Evolutionary conservation across 2,329 filamentous ascomycete species (phyloP).

Genomic region (Celoporthe dispersa): DNA sequence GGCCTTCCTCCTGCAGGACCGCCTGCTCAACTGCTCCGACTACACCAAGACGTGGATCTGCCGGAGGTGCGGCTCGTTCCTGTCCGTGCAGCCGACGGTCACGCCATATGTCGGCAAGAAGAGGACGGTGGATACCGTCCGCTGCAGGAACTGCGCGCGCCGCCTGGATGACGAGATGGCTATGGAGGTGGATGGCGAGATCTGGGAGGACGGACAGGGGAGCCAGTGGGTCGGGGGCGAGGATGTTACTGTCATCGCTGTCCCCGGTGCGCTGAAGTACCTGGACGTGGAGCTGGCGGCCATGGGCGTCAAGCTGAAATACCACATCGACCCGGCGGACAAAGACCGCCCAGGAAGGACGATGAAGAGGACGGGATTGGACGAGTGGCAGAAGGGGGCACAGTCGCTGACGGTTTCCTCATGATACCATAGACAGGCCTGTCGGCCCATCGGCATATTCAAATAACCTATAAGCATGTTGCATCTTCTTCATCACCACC

Average conservation of each 20-base stretch:
- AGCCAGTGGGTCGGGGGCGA: constrained; percentile 85
- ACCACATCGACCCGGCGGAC: constrained; percentile 56
- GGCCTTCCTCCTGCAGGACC: constrained; percentile 92
- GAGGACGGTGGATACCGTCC: constrained; percentile 69
- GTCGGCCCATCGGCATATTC: neutral
- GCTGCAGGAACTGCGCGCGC: constrained; percentile 78
- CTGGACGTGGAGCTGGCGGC: constrained; percentile 93
- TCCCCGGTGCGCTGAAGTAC: constrained; percentile 90
- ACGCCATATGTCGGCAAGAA: constrained; percentile 68
- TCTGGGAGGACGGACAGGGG: constrained; percentile 92
- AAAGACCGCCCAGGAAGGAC: constrained; percentile 66
- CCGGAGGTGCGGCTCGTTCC: constrained; percentile 84
- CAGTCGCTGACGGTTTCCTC: constrained; percentile 25
- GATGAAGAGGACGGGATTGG: constrained; percentile 27
- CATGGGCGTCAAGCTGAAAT: constrained; percentile 96
- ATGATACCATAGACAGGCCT: constrained; percentile 2
- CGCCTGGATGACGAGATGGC: constrained; percentile 62
- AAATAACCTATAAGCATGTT: neutral
- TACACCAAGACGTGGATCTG: constrained; percentile 91
- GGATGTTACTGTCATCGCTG: constrained; percentile 87
- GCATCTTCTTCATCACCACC: neutral
- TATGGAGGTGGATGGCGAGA: constrained; percentile 66
- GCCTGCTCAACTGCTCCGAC: constrained; percentile 95
- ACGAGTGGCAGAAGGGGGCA: constrained; percentile 26
- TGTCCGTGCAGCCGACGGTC: constrained; percentile 82